Base-by-base conservation (phyloP, 2,329 filamentous ascomycete species). In the Fusarium xyrophilum region DNA sequence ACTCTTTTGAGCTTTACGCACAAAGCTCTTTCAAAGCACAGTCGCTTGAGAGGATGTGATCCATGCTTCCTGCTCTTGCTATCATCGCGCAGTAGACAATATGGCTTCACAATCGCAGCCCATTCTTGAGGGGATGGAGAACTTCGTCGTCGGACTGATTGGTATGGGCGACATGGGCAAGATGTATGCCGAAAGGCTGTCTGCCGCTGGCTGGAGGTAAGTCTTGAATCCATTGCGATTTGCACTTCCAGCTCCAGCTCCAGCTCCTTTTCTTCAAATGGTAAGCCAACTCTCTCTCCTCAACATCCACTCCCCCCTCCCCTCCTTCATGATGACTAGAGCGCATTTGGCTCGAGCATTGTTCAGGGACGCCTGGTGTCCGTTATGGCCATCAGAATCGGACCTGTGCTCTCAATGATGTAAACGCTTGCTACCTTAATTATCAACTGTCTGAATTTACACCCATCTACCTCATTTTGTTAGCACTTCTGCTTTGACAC, bases 271-370 rank as follows among this genome's bases (percentile, higher is more conserved):
- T 48, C 55, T 46, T 30, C 36, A 43, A 48, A 48, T 70, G 67
- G 69, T 72, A 70, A 67, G 74, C 78, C 56, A 56, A 28, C 28
- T 44, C 65, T 50, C 39, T 65, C 56, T 23, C 46, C 30, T 55
- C 36, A 38, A 50, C 27, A 21, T 35, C 27, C 44, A 50, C 55
- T 40, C 51, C 44, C 52, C 44, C 51, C 54, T 46, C 51, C 62
- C 65, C 60, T 76, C 58, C 63, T 76, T 79, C 79, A 93, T 96
- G 95, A 98, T 98, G 95, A 98, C 95, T 93, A 95, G 95, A 98
- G 95, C 94, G 95, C 95, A 98, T 98, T 98, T 98, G 95, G 95
- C 95, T 98, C 93, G 95, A 98, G 95, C 86, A 97, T 93, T 88
- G 89, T 84, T 81, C 83, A 85, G 83, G 82, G 83, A 78, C 80